Conservation (phyloP, 2,329 filamentous ascomycete genomes). For the Beauveria australis region DNA sequence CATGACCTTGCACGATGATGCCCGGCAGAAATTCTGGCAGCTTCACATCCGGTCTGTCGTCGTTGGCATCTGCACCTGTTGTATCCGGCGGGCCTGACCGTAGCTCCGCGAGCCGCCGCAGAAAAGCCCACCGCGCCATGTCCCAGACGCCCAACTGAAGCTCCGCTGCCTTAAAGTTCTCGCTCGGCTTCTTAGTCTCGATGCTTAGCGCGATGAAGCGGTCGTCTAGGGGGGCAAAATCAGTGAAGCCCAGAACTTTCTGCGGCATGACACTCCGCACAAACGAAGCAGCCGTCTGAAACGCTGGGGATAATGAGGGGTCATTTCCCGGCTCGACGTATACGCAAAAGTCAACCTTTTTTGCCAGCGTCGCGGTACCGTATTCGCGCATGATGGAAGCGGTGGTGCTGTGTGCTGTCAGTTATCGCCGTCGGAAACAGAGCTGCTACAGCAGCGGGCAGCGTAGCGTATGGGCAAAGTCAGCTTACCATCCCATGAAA, state of each 20-base stretch:
- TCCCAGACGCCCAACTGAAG: neutral
- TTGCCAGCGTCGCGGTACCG: neutral
- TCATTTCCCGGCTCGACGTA: neutral
- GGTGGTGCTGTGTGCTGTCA: neutral
- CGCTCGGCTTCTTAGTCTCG: neutral
- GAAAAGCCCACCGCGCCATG: neutral
- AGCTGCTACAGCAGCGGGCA: neutral
- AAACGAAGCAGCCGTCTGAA: neutral
- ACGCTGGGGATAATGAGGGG: neutral
- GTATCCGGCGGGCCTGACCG: neutral
- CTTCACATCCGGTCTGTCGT: neutral
- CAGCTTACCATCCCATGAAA: neutral
- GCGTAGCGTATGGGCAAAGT: neutral
- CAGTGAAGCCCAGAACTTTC: neutral
- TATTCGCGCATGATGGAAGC: neutral
- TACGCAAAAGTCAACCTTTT: neutral
- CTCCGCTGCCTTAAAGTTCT: neutral
- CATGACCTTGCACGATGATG: neutral
- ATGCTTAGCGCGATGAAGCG: neutral
- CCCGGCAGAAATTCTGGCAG: neutral
- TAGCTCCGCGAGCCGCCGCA: neutral
- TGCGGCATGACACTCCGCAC: neutral
- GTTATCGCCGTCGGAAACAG: neutral
- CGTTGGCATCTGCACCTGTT: neutral
- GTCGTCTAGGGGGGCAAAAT: neutral